phyloP scores from a whole-genome alignment of 768 basidiomycete species.

The Pleurotus giganteus region DNA sequence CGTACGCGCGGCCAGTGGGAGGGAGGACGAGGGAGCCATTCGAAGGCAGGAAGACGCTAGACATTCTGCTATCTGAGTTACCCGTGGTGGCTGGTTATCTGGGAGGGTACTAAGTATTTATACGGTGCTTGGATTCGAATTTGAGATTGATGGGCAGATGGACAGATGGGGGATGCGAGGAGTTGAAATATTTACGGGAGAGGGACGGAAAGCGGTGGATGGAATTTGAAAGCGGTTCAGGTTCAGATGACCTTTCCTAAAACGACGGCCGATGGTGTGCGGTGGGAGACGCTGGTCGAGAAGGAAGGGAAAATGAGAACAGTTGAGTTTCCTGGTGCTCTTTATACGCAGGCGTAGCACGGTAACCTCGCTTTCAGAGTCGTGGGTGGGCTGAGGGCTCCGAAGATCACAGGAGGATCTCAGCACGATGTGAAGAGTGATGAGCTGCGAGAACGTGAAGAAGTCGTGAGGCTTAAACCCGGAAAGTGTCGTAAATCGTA shows the following conservation, averaged over 20 bases:
- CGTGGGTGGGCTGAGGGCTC: neutral
- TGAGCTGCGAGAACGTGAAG: neutral
- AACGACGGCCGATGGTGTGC: too few relatives aligned
- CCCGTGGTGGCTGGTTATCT: neutral
- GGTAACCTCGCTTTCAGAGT: neutral
- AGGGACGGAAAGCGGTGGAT: neutral
- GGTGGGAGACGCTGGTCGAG: too few relatives aligned
- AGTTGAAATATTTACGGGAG: neutral
- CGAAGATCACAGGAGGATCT: neutral
- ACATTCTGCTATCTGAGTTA: slow-evolving; percentile 4
- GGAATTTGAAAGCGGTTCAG: neutral
- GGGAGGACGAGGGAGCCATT: slow-evolving; percentile 7
- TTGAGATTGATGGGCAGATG: too few relatives aligned
- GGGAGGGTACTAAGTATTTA: too few relatives aligned
- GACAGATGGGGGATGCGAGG: neutral
- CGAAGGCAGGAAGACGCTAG: slow-evolving; percentile 4
- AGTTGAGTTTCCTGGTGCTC: neutral
- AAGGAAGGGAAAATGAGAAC: too few relatives aligned
- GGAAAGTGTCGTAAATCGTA: too few relatives aligned
- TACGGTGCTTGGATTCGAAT: neutral
- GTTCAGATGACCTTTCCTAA: neutral
- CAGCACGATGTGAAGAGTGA: neutral
- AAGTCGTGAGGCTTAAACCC: neutral
- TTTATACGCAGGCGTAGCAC: neutral
- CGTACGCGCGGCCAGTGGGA: neutral